Conservation (phyloP, 805 yeast genomes). For the Lipomyces japonicus region DNA sequence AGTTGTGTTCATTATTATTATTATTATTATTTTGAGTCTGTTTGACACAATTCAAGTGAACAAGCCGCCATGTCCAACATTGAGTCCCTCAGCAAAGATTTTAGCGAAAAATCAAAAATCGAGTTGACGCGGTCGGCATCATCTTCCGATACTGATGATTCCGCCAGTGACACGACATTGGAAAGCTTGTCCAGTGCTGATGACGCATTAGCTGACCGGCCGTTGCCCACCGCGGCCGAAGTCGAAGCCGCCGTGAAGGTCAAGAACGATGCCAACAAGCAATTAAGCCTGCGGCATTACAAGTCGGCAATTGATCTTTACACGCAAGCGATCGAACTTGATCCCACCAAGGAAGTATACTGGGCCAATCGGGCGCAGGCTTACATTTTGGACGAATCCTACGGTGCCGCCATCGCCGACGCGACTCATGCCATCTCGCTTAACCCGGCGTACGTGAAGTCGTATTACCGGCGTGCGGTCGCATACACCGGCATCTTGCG, state of each 20-base stretch:
- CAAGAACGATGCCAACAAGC: slow-evolving; percentile 83
- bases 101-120: too few species aligned
- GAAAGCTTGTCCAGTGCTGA: slow-evolving; percentile 5
- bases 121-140: too few species aligned
- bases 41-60: too few species aligned
- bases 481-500: slow-evolving; percentile 72
- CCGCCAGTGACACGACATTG: neutral
- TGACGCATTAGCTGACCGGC: neutral
- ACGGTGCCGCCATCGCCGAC: slow-evolving; percentile 80
- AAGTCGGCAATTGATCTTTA: slow-evolving; percentile 70
- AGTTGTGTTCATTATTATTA: too few species aligned
- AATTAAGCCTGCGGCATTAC: slow-evolving; percentile 73
- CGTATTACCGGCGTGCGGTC: slow-evolving; percentile 82
- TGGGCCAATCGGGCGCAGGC: slow-evolving; percentile 92
- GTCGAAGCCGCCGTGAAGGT: slow-evolving; percentile 72
- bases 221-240: slow-evolving; percentile 39
- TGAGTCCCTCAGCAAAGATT: too few species aligned
- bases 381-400: slow-evolving; percentile 77
- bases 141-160: neutral
- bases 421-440: slow-evolving; percentile 65
- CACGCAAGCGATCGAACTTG: slow-evolving; percentile 70
- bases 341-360: slow-evolving; percentile 77
- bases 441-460: slow-evolving; percentile 68
- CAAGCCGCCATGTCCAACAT: too few species aligned
- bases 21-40: too few species aligned